phyloP scores from a whole-genome alignment of 169 alveolate genomes.

The Plasmodium billcollinsi region DNA sequence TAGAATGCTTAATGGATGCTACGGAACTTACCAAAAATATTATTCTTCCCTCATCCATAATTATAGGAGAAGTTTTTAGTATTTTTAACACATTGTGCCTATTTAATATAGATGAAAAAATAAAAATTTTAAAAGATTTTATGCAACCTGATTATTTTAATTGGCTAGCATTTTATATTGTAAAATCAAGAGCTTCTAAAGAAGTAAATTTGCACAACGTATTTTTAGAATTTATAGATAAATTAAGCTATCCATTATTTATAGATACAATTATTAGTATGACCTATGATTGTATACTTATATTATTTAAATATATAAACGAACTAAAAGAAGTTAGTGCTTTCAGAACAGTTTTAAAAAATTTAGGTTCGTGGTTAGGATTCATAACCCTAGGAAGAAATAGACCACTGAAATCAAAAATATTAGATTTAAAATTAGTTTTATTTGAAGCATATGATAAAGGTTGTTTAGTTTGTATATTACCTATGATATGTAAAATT shows the following conservation, averaged over 20 bases:
- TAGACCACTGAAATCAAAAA: constrained; percentile 90
- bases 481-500: constrained; percentile 91
- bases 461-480: constrained; percentile 88
- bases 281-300: constrained; percentile 90
- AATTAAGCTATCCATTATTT: constrained; percentile 86
- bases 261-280: constrained; percentile 84
- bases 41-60: constrained; percentile 78
- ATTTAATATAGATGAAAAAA: constrained; percentile 84
- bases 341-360: constrained; percentile 90
- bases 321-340: constrained; percentile 89
- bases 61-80: constrained; percentile 83
- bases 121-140: constrained; percentile 83
- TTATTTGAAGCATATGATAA: constrained; percentile 88
- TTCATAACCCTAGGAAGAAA: constrained; percentile 90
- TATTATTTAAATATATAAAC: constrained; percentile 85
- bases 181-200: constrained; percentile 92
- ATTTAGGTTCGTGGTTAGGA: constrained; percentile 94
- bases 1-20: constrained; percentile 83
- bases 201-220: constrained; percentile 92
- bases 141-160: constrained; percentile 87
- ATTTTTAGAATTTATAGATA: constrained; percentile 88
- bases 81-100: constrained; percentile 84
- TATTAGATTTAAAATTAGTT: constrained; percentile 90
- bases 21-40: constrained; percentile 76
- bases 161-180: constrained; percentile 92